Percentiles rank a stretch among this genome's conserved stretches.
These are phyloP conservation scores for Lecanoromycetidae sp. DNA, from an alignment of 2,329 filamentous ascomycete species.

Conservation along the genomic window DNA sequence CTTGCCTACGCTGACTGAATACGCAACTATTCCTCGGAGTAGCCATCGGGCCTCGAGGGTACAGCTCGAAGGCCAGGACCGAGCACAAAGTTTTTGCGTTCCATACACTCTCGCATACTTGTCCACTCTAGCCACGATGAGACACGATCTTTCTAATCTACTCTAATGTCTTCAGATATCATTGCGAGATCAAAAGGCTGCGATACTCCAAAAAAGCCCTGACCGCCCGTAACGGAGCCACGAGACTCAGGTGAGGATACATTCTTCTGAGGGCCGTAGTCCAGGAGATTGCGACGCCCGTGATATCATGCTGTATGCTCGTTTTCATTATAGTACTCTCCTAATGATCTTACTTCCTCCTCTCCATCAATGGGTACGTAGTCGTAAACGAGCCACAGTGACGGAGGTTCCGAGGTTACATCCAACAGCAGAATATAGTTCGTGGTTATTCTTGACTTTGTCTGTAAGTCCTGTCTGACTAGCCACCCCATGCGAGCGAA, in stretches of 20 bases:
- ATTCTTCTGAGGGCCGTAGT: not conserved
- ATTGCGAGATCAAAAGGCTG: not conserved
- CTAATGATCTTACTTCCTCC: not conserved
- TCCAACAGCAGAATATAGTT: not conserved
- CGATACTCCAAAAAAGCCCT: not conserved
- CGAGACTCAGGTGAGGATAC: not conserved
- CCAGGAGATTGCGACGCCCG: not conserved
- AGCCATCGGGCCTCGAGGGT: not conserved
- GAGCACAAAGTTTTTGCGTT: not conserved
- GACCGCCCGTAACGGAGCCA: too few relatives aligned
- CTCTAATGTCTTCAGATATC: not conserved
- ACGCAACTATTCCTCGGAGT: too few relatives aligned
- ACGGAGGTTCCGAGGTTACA: not conserved
- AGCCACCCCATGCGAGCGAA: not conserved
- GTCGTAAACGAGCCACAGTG: not conserved
- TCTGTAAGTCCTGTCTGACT: not conserved
- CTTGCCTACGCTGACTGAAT: too few relatives aligned
- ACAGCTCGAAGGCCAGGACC: not conserved
- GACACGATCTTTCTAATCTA: not conserved
- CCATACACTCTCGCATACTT: not conserved
- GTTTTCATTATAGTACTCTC: not conserved
- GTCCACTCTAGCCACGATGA: not conserved
- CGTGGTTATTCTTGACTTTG: not conserved
- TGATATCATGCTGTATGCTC: not conserved
- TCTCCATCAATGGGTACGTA: not conserved